Evolutionary conservation across 1,139 yeast species (phyloP), one percentile per base, ranked within the genome.

Genomic region (Meyerozyma guilliermondii): DNA sequence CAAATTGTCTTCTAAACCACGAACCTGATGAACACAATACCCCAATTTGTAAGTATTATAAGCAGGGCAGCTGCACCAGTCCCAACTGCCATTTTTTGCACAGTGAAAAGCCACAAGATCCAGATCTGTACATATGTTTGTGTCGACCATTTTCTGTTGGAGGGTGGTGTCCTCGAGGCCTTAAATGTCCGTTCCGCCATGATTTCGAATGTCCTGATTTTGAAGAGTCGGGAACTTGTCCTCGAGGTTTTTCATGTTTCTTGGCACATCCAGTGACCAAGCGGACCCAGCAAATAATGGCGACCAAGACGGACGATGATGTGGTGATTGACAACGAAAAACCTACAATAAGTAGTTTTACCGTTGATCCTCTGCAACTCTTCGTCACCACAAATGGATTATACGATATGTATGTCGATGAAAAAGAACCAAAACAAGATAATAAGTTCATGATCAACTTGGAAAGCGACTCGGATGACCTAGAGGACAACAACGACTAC

Each of bases 141-240:
- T 86, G 95, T 53, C 68, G 87, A 26, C 81, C 77, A 27, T 87
- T 87, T 65, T 74, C 91, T 1, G 54, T 81, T 29, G 76, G 77
- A 7, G 91, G 92, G 1, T 83, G 77, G 63, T 86, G 95, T 59
- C 75, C 66, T 24, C 58, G 77, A 31, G 95, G 95, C 0, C 56
- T 61, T 18, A 52, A 57, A 31, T 86, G 95, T 58, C 69, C 74
- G 5, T 71, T 76, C 44, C 60, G 75, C 35, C 95, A 86, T 58
- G 63, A 66, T 9, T 74, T 68, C 51, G 78, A 77, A 44, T 86
- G 95, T 59, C 94, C 95, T 0, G 92, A 85, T 54, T 79, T 72
- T 50, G 83, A 78, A 49, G 81, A 78, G 47, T 65, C 67, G 17
- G 85, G 85, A 11, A 55, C 52, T 17, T 86, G 95, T 59, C 68